phyloP scores from a whole-genome alignment of 306 rosid species.

The Trichosanthes cucumerina region DNA sequence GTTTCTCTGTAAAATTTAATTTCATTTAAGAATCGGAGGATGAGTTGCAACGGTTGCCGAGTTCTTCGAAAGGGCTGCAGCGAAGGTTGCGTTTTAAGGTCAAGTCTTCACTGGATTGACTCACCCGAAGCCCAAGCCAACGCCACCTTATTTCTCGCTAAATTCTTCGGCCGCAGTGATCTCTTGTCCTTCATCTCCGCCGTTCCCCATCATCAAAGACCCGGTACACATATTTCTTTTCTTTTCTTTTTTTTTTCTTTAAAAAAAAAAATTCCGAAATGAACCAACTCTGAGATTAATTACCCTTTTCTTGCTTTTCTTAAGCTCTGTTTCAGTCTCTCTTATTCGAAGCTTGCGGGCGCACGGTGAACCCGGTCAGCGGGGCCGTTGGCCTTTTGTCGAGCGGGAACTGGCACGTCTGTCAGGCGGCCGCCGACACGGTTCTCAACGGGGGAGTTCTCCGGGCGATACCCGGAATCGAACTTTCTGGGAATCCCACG shows the following conservation, averaged over 20 bases:
- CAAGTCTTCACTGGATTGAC: slow-evolving; percentile 49
- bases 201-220: slow-evolving; percentile 36
- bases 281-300: not conserved
- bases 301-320: not conserved
- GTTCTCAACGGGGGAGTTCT: slow-evolving; percentile 40
- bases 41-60: slow-evolving; percentile 83
- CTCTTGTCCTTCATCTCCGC: slow-evolving; percentile 54
- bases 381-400: slow-evolving; percentile 57
- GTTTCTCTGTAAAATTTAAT: too few species aligned
- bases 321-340: slow-evolving; percentile 62
- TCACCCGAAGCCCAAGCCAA: slow-evolving; percentile 48
- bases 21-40: slow-evolving; percentile 4
- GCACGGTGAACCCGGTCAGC: slow-evolving; percentile 62
- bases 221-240: not conserved
- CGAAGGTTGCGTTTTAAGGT: slow-evolving; percentile 37
- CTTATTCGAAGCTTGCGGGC: slow-evolving; percentile 64
- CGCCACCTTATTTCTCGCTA: slow-evolving; percentile 64
- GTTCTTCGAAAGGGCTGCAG: slow-evolving; percentile 63
- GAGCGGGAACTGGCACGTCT: slow-evolving; percentile 59
- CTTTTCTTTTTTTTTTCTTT: not conserved
- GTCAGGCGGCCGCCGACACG: slow-evolving; percentile 49
- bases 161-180: slow-evolving; percentile 69
- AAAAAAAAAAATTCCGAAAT: not conserved
- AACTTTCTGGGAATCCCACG: not conserved
- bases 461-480: slow-evolving; percentile 20